A percentile compares a stretch with the other conserved stretches of the same genome.
These are phyloP conservation scores for Agaricus subrufescens DNA, from an alignment of 768 basidiomycete species.

Conservation along the genomic window DNA sequence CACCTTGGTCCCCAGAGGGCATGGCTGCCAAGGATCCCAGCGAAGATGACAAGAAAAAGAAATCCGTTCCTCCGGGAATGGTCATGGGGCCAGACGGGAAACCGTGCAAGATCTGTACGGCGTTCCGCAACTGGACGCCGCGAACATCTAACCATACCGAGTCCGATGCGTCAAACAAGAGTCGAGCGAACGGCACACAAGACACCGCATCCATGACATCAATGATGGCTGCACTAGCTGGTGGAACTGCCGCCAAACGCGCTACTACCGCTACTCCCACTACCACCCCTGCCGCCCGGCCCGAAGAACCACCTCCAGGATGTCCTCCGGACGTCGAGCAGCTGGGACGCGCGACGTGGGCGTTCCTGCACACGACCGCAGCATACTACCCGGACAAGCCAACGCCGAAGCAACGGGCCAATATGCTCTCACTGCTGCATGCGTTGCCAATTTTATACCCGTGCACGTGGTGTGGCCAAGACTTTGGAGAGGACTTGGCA, in stretches of 20 bases:
- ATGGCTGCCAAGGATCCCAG: conserved; percentile 4
- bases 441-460: conserved; percentile 85
- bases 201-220: conserved; percentile 11
- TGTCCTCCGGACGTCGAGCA: conserved; percentile 91
- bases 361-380: conserved; percentile 92
- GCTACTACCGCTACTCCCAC: conserved; percentile 13
- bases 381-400: conserved; percentile 93
- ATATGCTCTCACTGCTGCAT: conserved; percentile 79
- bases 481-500: conserved; percentile 71
- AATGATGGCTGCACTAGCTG: conserved; percentile 22
- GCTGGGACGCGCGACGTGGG: conserved; percentile 92
- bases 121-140: conserved; percentile 69
- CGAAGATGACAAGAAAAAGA: conserved; percentile 3
- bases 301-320: conserved; percentile 44
- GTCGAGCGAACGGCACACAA: conserved; percentile 6
- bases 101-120: conserved; percentile 89
- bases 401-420: conserved; percentile 65
- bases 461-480: conserved; percentile 78
- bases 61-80: conserved; percentile 66
- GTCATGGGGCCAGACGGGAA: conserved; percentile 91
- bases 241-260: conserved; percentile 7
- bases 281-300: conserved; percentile 14
- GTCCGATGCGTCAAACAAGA: conserved; percentile 16
- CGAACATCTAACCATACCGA: conserved; percentile 29
- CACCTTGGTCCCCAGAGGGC: too few relatives aligned